Evolutionary conservation across 2,329 filamentous ascomycete genomes (phyloP), one percentile per base, ranked within the genome.

Genomic region (Endothia cerciana): DNA sequence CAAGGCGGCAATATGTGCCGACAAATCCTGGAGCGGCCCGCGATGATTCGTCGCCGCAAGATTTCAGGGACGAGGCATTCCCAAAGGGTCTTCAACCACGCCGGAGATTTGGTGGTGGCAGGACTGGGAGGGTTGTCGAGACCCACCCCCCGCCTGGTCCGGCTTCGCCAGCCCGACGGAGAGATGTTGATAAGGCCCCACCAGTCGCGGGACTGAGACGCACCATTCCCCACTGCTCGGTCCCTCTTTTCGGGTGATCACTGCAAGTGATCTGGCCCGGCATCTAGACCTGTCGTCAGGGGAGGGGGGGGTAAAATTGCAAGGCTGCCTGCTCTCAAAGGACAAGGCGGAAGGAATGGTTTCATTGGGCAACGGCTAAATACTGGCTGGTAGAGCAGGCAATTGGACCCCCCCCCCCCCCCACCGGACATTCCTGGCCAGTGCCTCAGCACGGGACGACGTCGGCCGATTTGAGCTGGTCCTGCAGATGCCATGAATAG

Each of bases 31-130:
- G 45, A 33, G 51, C 60, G 36, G n/a, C 15, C 60, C 22, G 47
- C 10, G n/a, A 22, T 62, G 60, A 62, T 62, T 62, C 47, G 60
- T 41, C 22, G 60, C 28, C 17, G 47, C 36, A 22, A 62, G 25
- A 62, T 62, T 62, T 51, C 47, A 62, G 60, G 60, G 60, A 62
- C 30, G 47, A 55, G 13, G 36, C 47, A 62, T 55, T 30, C 60
- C 60, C 41, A 62, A 38, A 55, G 40, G 13, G 45, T 41, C 25
- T 22, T 22, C 40, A 43, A 28, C 40, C 57, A 43, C 28, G 57
- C 22, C 33, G 60, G 47, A 55, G 43, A 62, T 55, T 62, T 55
- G 60, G 40, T 25, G n/a, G 30, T 17, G 33, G 53, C 30, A 56
- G 53, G 28, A 56, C 17, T 11, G 36, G 30, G 17, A 56, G 53